phyloP scores from a whole-genome alignment of 1,284 basidiomycete species.

The Cronartium ribicola region DNA sequence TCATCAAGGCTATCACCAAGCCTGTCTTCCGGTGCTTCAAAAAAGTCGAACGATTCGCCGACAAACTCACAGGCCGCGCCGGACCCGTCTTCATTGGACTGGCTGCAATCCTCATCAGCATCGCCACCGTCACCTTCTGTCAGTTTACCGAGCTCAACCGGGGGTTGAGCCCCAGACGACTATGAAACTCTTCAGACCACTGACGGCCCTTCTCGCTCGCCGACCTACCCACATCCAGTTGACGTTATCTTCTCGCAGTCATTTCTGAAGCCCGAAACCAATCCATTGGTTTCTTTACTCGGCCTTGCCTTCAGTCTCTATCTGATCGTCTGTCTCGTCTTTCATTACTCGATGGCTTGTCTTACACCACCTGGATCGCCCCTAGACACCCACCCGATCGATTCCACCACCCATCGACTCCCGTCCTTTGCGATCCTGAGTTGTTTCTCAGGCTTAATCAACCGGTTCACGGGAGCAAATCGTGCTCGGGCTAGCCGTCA shows the following conservation, averaged over 20 bases:
- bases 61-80: slow-evolving; percentile 77
- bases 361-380: slow-evolving; percentile 5
- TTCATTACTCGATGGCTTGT: slow-evolving; percentile 20
- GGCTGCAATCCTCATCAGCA: slow-evolving; percentile 66
- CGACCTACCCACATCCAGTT: slow-evolving; percentile 64
- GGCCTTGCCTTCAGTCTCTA: slow-evolving; percentile 11
- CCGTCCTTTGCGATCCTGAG: not conserved
- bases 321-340: not conserved
- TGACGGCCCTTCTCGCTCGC: slow-evolving; percentile 45
- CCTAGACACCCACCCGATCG: slow-evolving; percentile 3
- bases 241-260: slow-evolving; percentile 71
- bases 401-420: not conserved
- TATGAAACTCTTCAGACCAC: slow-evolving; percentile 41
- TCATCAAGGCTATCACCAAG: slow-evolving; percentile 51
- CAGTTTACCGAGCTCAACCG: slow-evolving; percentile 51
- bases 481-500: too few species aligned
- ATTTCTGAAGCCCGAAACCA: slow-evolving; percentile 75
- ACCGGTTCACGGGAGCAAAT: slow-evolving; percentile 62
- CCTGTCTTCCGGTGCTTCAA: slow-evolving; percentile 80
- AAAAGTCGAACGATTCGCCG: slow-evolving; percentile 68
- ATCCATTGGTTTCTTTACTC: slow-evolving; percentile 61
- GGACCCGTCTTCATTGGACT: slow-evolving; percentile 81
- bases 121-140: slow-evolving; percentile 77
- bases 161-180: slow-evolving; percentile 33
- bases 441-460: slow-evolving; percentile 52